Percentiles rank a stretch among this genome's conserved stretches.
phyloP scores from a whole-genome alignment of 2,329 filamentous ascomycete species.

The Cladobotryum mycophilum region DNA sequence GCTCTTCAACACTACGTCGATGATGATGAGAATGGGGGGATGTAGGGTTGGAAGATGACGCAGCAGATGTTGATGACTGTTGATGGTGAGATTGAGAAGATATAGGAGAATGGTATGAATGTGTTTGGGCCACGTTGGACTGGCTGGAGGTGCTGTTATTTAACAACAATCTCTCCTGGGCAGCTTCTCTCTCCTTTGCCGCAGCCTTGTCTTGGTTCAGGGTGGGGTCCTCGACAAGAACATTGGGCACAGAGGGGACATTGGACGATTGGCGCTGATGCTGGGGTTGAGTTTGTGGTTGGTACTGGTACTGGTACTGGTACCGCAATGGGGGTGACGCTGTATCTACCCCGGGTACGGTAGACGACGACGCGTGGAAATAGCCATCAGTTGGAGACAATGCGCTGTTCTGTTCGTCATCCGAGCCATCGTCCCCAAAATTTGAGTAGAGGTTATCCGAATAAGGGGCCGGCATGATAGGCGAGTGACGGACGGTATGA shows the following conservation, averaged over 20 bases:
- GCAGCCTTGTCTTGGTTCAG: constrained; percentile 28
- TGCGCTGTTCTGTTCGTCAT: constrained; percentile 27
- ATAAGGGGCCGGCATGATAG: constrained; percentile 40
- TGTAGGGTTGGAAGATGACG: constrained; percentile 7
- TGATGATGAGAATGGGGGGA: constrained; percentile 14
- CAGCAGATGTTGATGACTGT: constrained; percentile 1
- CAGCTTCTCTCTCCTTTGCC: constrained; percentile 39
- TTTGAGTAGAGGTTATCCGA: constrained; percentile 42
- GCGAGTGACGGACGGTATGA: no score
- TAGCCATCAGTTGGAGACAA: constrained; percentile 48
- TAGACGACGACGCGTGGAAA: constrained; percentile 37
- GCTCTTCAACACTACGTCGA: constrained; percentile 20
- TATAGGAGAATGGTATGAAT: not conserved
- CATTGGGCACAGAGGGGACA: constrained; percentile 41
- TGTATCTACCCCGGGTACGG: constrained; percentile 8
- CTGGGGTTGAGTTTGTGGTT: constrained; percentile 1
- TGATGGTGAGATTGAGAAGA: constrained; percentile 1
- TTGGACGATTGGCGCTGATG: constrained; percentile 24
- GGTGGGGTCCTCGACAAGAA: constrained; percentile 44
- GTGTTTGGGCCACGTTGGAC: constrained; percentile 6
- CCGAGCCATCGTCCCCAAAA: constrained; percentile 26
- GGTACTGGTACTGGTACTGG: not conserved
- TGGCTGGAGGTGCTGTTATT: constrained; percentile 17
- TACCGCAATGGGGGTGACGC: constrained; percentile 18
- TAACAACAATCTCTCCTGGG: constrained; percentile 31